Evolutionary conservation across 805 yeast species (phyloP), one percentile per base, ranked within the genome.

Genomic region (Torulaspora quercuum): DNA sequence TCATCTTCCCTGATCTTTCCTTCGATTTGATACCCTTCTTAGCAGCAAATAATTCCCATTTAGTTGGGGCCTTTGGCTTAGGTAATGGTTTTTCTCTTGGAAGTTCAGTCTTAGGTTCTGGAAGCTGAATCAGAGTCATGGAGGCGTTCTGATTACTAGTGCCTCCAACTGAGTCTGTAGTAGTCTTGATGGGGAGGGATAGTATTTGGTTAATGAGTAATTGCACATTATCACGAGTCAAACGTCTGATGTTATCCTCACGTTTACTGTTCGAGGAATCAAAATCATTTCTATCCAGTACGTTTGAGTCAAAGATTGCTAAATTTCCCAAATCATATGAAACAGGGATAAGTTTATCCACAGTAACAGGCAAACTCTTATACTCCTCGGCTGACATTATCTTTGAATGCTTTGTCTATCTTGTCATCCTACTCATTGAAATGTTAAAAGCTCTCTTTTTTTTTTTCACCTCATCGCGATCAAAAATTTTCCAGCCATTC

Each of bases 61-160:
- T 88, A 48, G 98, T 89, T 52, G 80, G 84, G 37, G 90, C 82
- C 69, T 86, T 92, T 37, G 85, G 79, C 66, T 88, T 89, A 41
- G 98, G 98, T 53, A 92, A 66, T 31, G 96, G 80, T 68, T 92
- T 92, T 63, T 92, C 99, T 72, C 99, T 76, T 37, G 99, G 98
- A 46, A 89, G 70, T 41, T 67, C 74, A 12, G 95, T 81, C 10
- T 73, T 63, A 15, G 96, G 94, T 37, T 76, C 87, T 21, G 99
- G 97, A 43, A 92, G 72, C 54, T 74, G 78, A 36, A 92, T 77
- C 45, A 90, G 75, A 7, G 96, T 80, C 76, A 88, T 78, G 35
- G 83, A 76, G 8, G 94, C 75, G 42, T 65, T 59, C 53, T 78
- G 81, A 21, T 76, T 71, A 29, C 78, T 69, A 8, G 52, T 42